Conservation (phyloP, 768 basidiomycete species). For the Xerocomellus intermedius region DNA sequence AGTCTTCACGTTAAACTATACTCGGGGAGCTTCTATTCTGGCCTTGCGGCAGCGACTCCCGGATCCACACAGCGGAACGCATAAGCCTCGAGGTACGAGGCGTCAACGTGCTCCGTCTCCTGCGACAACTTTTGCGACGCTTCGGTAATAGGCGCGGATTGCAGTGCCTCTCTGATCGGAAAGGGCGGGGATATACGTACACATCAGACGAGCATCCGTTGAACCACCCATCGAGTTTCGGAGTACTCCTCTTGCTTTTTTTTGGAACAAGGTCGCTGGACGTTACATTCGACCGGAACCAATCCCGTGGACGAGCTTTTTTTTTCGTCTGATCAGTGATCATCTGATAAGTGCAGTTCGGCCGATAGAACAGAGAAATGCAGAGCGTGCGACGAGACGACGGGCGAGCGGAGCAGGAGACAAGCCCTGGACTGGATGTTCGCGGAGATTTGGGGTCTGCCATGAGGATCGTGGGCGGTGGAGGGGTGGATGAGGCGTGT, state of each 20-base stretch:
- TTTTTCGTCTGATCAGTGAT: background rate
- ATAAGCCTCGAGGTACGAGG: conserved; percentile 8
- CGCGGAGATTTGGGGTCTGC: conserved; percentile 25
- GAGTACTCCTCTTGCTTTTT: background rate
- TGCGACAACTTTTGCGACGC: conserved; percentile 1
- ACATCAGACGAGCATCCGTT: background rate
- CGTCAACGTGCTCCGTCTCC: conserved; percentile 7
- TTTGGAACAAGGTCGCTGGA: conserved; percentile 2
- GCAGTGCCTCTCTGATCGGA: conserved; percentile 10
- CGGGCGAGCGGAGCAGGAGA: conserved; percentile 1
- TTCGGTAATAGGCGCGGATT: conserved; percentile 9
- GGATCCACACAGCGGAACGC: background rate
- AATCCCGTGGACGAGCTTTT: background rate
- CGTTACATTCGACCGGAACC: background rate
- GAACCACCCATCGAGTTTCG: background rate
- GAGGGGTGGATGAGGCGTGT: conserved; percentile 26
- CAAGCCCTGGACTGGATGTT: conserved; percentile 3
- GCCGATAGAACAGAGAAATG: conserved; percentile 8
- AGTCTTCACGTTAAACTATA: background rate
- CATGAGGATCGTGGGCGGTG: conserved; percentile 27
- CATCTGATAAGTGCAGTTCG: conserved; percentile 4
- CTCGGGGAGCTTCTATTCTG: background rate
- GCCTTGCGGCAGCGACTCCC: background rate
- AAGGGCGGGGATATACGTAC: conserved; percentile 2
- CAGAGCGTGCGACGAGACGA: background rate